Evolutionary conservation across 2,329 filamentous ascomycete genomes (phyloP).

Genomic region (Paraconiothyrium brasiliense): DNA sequence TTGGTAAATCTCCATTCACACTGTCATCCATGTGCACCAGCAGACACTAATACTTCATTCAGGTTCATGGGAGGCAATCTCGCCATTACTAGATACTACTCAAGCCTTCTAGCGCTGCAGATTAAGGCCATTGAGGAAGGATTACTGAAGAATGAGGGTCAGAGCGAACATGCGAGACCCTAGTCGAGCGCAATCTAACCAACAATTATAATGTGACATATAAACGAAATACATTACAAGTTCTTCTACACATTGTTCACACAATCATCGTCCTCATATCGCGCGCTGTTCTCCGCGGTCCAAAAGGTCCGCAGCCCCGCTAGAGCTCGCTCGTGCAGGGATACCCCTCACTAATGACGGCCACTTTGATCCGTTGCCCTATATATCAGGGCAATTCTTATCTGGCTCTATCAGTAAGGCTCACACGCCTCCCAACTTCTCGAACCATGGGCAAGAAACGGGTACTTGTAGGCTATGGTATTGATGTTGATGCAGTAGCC

Average conservation of each 20-base stretch:
- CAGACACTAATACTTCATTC: not conserved
- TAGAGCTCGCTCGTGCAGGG: not conserved
- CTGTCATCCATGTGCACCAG: not conserved
- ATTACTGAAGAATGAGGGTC: slow-evolving; percentile 9
- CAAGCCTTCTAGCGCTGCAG: slow-evolving; percentile 57
- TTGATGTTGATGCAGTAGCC: slow-evolving; percentile 74
- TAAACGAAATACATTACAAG: not conserved
- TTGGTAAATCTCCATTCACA: slow-evolving; percentile 30
- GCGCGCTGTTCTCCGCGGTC: not conserved
- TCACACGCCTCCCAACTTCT: not conserved
- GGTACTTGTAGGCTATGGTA: slow-evolving; percentile 69
- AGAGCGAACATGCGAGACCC: slow-evolving; percentile 1
- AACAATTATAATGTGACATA: not conserved
- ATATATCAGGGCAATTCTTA: not conserved
- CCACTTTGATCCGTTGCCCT: not conserved
- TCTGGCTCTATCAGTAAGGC: no score
- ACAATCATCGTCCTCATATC: not conserved
- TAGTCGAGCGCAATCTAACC: not conserved
- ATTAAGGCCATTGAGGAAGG: slow-evolving; percentile 54
- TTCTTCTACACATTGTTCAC: not conserved
- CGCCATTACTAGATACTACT: slow-evolving; percentile 58
- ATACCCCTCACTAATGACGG: slow-evolving; percentile 10
- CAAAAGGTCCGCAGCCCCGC: slow-evolving; percentile 1
- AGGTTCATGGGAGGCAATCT: slow-evolving; percentile 56
- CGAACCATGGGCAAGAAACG: slow-evolving; percentile 58